Evolutionary conservation across 2,329 filamentous ascomycete species (phyloP).

Genomic region (Aspergillus vadensis): DNA sequence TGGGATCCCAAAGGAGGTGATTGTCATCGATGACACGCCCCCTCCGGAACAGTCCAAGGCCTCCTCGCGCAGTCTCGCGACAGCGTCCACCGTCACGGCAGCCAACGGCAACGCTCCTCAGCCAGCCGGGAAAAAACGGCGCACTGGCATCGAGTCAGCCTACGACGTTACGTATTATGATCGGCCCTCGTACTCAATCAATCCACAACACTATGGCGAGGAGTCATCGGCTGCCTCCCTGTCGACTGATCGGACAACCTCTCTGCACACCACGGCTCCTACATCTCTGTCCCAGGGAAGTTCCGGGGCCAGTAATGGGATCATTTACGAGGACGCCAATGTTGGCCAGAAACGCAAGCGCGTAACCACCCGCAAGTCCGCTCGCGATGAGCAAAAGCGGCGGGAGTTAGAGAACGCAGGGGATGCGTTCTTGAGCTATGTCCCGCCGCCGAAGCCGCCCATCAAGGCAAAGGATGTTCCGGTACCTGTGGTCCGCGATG

Average conservation of each 20-base stretch:
- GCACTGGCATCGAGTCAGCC: slow-evolving; percentile 61
- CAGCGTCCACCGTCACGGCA: slow-evolving; percentile 30
- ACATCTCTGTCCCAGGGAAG: slow-evolving; percentile 74
- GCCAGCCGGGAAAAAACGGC: slow-evolving; percentile 69
- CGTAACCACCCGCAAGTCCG: slow-evolving; percentile 71
- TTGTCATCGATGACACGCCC: slow-evolving; percentile 74
- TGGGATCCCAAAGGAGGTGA: slow-evolving; percentile 79
- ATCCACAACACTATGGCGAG: slow-evolving; percentile 69
- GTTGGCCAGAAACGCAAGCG: slow-evolving; percentile 90
- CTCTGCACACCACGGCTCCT: slow-evolving; percentile 81
- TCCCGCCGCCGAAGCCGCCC: slow-evolving; percentile 82
- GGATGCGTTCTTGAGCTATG: slow-evolving; percentile 75
- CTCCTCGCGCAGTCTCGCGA: slow-evolving; percentile 24
- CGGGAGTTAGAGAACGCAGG: slow-evolving; percentile 70
- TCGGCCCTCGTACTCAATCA: slow-evolving; percentile 69
- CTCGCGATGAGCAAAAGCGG: slow-evolving; percentile 78
- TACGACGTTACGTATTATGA: slow-evolving; percentile 75
- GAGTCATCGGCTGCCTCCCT: slow-evolving; percentile 69
- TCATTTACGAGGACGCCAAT: slow-evolving; percentile 67
- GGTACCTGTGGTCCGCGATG: slow-evolving; percentile 62
- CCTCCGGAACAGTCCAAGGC: slow-evolving; percentile 41
- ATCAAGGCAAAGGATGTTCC: slow-evolving; percentile 84
- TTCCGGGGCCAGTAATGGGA: slow-evolving; percentile 52
- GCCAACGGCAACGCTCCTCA: slow-evolving; percentile 36
- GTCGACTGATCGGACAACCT: slow-evolving; percentile 82